Evolutionary conservation across 805 yeast species (phyloP), one percentile per base, ranked within the genome.

Genomic region (Candida lessepsii): DNA sequence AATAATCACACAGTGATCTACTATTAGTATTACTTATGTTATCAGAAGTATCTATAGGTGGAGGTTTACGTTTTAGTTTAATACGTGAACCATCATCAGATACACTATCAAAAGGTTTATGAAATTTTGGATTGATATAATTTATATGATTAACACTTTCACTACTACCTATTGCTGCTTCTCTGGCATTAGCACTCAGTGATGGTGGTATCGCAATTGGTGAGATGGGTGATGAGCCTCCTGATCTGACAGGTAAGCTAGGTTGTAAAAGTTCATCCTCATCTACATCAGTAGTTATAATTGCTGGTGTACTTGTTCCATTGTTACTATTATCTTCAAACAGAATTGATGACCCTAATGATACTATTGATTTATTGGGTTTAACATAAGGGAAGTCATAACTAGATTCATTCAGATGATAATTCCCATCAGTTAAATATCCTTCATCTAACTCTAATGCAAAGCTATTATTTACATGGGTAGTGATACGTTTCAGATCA

Each of bases 401-500:
- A 24, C 41, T 41, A 2, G 45, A 41, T 31, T 34, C 34, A 20
- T 37, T 37, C 32, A 41, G 44, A 5, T 40, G 45, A 37, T 41
- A 37, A 20, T 27, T 23, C n/a, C 23, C 33, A 26, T 42, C 42
- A 5, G 31, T 21, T 7, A 32, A 5, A n/a, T 39, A 26, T 11
- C 30, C 20, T 3, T 39, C 33, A 28, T 41, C 47, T 11, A 41
- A n/a, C 8, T 33, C 26, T 17, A 24, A 29, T 9, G n/a, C 37
- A 14, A 37, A 32, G 23, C 26, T 23, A 19, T 32, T n/a, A 18
- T 19, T 24, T 9, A 35, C 33, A 13, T 35, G 16, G 3, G 64
- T 53, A 17, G 44, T 41, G n/a, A 58, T 46, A 15, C 66, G 46
- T 35, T 63, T 60, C 59, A 49, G 59, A 32, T 68, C 71, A 26